Conservation (phyloP, 345 rosid genomes). For the Laguncularia racemosa region DNA sequence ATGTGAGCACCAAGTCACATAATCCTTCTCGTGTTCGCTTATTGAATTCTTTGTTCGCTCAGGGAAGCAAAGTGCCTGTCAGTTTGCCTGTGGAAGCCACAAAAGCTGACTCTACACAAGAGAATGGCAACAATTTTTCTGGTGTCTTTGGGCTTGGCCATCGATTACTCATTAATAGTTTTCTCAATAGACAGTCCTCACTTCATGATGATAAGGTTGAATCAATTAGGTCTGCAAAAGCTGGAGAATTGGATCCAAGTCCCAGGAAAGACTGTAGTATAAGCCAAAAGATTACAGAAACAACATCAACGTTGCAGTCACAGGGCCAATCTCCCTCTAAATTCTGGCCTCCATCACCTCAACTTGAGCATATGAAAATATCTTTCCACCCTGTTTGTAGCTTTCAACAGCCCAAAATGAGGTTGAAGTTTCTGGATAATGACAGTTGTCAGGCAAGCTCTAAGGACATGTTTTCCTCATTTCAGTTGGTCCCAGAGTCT, state of each 20-base stretch:
- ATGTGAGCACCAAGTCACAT: no score
- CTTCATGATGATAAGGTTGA: slow-evolving; percentile 27
- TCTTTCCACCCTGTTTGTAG: slow-evolving; percentile 55
- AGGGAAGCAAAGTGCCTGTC: slow-evolving; percentile 12
- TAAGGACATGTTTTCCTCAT: slow-evolving; percentile 51
- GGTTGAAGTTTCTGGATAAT: slow-evolving; percentile 46
- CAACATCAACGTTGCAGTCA: slow-evolving; percentile 20
- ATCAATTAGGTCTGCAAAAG: slow-evolving; percentile 21
- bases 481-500: slow-evolving; percentile 72
- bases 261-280: no score
- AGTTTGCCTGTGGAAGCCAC: slow-evolving; percentile 15
- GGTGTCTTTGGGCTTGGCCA: slow-evolving; percentile 46
- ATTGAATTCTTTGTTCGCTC: slow-evolving; percentile 8
- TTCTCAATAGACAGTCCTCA: slow-evolving; percentile 36
- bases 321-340: slow-evolving; percentile 23
- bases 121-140: slow-evolving; percentile 27
- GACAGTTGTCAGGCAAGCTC: slow-evolving; percentile 10
- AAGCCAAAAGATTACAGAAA: slow-evolving; percentile 14
- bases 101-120: slow-evolving; percentile 19
- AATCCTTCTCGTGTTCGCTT: slow-evolving; percentile 7
- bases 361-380: slow-evolving; percentile 71
- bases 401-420: slow-evolving; percentile 46
- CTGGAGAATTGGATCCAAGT: no score
- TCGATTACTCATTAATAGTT: slow-evolving; percentile 44
- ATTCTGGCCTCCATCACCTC: slow-evolving; percentile 54